A percentile compares a stretch with the other conserved stretches of the same genome.
These are phyloP conservation scores for Ophiorrhiza pumila DNA, from an alignment of 257 asterid species.

Conservation along the genomic window DNA sequence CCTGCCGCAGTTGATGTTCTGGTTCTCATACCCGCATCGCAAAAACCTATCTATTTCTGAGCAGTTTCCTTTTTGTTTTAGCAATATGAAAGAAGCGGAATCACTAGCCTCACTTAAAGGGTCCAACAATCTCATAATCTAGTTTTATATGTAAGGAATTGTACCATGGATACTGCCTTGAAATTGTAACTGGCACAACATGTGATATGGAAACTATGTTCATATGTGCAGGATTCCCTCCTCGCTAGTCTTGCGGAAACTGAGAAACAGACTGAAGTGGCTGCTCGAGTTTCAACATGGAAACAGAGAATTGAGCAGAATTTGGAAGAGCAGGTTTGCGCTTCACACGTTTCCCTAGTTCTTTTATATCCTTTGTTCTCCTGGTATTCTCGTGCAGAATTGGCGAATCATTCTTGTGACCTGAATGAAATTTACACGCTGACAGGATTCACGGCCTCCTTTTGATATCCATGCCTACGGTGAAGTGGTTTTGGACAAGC, in stretches of 20 bases:
- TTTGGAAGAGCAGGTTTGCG: slow-evolving; percentile 75
- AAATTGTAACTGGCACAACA: not conserved
- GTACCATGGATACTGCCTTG: not conserved
- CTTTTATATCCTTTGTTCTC: slow-evolving; percentile 2
- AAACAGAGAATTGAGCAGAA: slow-evolving; percentile 86
- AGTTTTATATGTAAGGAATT: not conserved
- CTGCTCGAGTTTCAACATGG: slow-evolving; percentile 86
- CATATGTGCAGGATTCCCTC: slow-evolving; percentile 65
- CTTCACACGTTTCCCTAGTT: slow-evolving; percentile 7
- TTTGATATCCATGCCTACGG: slow-evolving; percentile 93
- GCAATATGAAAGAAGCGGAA: not conserved
- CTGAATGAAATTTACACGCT: slow-evolving; percentile 19
- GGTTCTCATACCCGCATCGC: not conserved
- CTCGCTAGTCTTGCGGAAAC: slow-evolving; percentile 77
- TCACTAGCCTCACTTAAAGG: not conserved
- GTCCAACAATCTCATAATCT: not conserved
- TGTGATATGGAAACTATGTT: not conserved
- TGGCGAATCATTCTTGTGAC: slow-evolving; percentile 13
- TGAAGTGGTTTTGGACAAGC: slow-evolving; percentile 60
- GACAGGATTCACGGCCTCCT: slow-evolving; percentile 77
- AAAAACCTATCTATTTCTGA: not conserved
- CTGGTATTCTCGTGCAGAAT: slow-evolving; percentile 6
- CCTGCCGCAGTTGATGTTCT: not conserved
- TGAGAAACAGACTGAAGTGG: slow-evolving; percentile 78
- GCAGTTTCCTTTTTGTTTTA: not conserved